A percentile compares a stretch with the other conserved stretches of the same genome.
Conservation (phyloP, 163 green algal species). For the Chloroidium sp. region DNA sequence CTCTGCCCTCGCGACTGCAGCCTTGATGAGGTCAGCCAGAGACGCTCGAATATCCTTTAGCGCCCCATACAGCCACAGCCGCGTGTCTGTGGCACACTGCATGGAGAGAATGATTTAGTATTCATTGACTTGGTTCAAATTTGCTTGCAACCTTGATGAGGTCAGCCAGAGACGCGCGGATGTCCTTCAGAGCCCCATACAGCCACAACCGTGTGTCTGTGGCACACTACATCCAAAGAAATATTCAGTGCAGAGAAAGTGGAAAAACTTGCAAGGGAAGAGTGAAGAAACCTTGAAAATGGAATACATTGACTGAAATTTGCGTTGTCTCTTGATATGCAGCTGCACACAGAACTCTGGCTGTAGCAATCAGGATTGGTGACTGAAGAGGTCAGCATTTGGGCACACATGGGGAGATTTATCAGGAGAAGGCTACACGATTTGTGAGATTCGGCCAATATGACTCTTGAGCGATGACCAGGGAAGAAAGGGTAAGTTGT, state of each 20-base stretch:
- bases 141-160: conserved; percentile 59
- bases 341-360: too few relatives aligned
- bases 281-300: too few relatives aligned
- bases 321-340: too few relatives aligned
- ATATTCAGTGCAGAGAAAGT: not conserved
- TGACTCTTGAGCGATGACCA: too few relatives aligned
- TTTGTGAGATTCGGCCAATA: too few relatives aligned
- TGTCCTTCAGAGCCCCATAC: conserved; percentile 52
- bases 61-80: conserved; percentile 82
- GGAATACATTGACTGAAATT: too few relatives aligned
- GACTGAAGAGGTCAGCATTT: too few relatives aligned
- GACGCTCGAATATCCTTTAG: conserved; percentile 53
- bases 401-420: too few relatives aligned
- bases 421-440: too few relatives aligned
- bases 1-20: conserved; percentile 68
- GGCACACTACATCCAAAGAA: conserved; percentile 15
- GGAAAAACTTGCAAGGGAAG: not conserved
- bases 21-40: conserved; percentile 71
- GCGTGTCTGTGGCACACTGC: conserved; percentile 92
- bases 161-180: conserved; percentile 60
- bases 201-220: conserved; percentile 97
- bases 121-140: too few relatives aligned
- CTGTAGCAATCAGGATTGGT: too few relatives aligned
- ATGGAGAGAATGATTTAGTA: not conserved
- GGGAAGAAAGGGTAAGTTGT: too few relatives aligned